Evolutionary conservation across 2,329 filamentous ascomycete genomes (phyloP).

Genomic region (Bipolaris sorokiniana): DNA sequence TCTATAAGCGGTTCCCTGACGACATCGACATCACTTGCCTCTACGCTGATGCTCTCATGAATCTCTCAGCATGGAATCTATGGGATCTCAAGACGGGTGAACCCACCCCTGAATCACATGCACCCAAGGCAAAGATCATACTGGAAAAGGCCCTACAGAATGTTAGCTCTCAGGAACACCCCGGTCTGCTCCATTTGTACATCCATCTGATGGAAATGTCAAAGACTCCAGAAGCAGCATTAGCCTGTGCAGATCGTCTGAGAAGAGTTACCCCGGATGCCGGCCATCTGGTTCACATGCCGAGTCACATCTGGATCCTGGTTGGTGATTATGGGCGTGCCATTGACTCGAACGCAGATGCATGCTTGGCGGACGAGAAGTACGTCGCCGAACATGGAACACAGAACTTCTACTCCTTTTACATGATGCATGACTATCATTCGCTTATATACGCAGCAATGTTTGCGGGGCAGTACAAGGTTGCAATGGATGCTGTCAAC

Average conservation of each 20-base stretch:
- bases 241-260: constrained; percentile 66
- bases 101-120: constrained; percentile 61
- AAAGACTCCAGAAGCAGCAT: constrained; percentile 65
- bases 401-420: constrained; percentile 77
- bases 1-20: constrained; percentile 59
- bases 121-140: constrained; percentile 63
- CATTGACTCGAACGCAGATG: constrained; percentile 69
- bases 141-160: constrained; percentile 65
- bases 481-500: constrained; percentile 66
- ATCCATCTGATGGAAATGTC: constrained; percentile 84
- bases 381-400: constrained; percentile 66
- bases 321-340: constrained; percentile 73
- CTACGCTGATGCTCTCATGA: constrained; percentile 70
- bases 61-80: constrained; percentile 68
- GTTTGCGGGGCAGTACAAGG: constrained; percentile 70
- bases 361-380: constrained; percentile 71
- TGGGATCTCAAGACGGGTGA: constrained; percentile 67
- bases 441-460: constrained; percentile 79
- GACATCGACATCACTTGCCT: constrained; percentile 69
- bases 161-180: constrained; percentile 62
- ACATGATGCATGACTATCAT: constrained; percentile 76
- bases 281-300: constrained; percentile 78
- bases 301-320: constrained; percentile 75
- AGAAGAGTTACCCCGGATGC: constrained; percentile 70
- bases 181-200: constrained; percentile 75